Evolutionary conservation across 176 grass and related monocot genomes (phyloP), one percentile per base, ranked within the genome.

Genomic region (Typha latifolia): DNA sequence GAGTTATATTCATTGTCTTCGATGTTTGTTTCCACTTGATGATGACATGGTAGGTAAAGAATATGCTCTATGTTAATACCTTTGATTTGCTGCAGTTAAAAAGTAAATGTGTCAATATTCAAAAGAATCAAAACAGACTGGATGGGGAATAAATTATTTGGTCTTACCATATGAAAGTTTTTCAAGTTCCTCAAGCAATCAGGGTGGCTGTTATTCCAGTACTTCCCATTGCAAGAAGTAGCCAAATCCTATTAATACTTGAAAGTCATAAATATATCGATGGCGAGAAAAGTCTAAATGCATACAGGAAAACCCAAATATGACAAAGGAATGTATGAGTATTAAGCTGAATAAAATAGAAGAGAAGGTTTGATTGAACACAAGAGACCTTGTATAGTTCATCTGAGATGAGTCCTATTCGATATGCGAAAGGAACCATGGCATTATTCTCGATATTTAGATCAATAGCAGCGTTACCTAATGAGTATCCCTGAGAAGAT

Each of bases 361-460:
- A 6, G 49, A 1, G 24, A 26, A 26, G 24, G 24, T 26, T 26
- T 26, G 24, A 26, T 26, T 26, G 24, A 26, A 26, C 24, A 26
- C 24, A 0, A 26, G 24, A 2, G 24, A 91, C 83, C 74, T 81
- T 65, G 67, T 71, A 84, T 20, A 83, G 71, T 72, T 91, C 80
- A 9, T 91, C 87, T 27, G 83, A 86, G 47, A 86, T 86, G 23
- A 91, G 49, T 26, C 87, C 83, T 74, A 91, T 74, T 59, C 49
- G 52, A 74, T 78, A 71, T 47, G 83, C 80, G 62, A 78, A 91
- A 49, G 83, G 80, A 22, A 91, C 80, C 48, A 49, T 47, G 6
- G 77, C 78, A 69, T 84, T 91, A 51, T 74, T 91, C 49, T 86
- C 83, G 27, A 69, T 71, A 19, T 79, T 64, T 3, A 86, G 52